phyloP scores from a whole-genome alignment of 805 yeast species.

The Candida incommunis region DNA sequence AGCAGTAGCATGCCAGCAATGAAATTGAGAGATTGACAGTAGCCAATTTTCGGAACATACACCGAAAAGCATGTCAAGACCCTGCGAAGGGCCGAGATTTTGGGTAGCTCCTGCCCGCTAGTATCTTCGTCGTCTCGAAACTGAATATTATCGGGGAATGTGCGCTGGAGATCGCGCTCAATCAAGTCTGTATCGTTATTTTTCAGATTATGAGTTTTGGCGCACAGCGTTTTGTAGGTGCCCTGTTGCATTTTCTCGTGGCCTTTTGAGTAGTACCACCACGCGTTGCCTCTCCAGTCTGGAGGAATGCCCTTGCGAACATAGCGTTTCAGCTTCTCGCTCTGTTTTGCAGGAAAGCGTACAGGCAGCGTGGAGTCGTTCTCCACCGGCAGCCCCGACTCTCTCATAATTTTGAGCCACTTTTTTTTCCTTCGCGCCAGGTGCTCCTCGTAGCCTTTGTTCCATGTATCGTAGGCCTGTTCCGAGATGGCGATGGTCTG shows the following conservation, averaged over 20 bases:
- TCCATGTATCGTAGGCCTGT: conserved; percentile 61
- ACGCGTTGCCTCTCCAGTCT: conserved; percentile 93
- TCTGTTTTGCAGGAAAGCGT: conserved; percentile 21
- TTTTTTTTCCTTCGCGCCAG: conserved; percentile 52
- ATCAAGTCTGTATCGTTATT: conserved; percentile 80
- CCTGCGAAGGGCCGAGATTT: conserved; percentile 60
- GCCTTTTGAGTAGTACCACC: conserved; percentile 93
- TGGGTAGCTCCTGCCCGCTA: conserved; percentile 41
- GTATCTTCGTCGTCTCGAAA: conserved; percentile 36
- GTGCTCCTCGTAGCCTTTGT: conserved; percentile 50
- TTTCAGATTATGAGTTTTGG: conserved; percentile 36
- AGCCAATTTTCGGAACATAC: conserved; percentile 81
- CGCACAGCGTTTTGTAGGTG: conserved; percentile 54
- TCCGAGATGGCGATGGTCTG: conserved; percentile 37
- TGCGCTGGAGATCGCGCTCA: conserved; percentile 84
- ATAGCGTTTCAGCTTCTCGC: conserved; percentile 43
- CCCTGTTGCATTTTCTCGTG: conserved; percentile 60
- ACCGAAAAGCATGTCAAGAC: conserved; percentile 74
- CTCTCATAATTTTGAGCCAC: conserved; percentile 58
- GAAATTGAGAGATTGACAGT: conserved; percentile 90
- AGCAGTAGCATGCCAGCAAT: conserved; percentile 74
- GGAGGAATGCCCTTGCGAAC: conserved; percentile 90
- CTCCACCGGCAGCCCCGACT: conserved; percentile 42
- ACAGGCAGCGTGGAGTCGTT: conserved; percentile 27
- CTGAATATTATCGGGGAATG: conserved; percentile 85